Evolutionary conservation across 257 asterid genomes (phyloP), one percentile per base, ranked within the genome.

Genomic region (Leptodermis oblonga): DNA sequence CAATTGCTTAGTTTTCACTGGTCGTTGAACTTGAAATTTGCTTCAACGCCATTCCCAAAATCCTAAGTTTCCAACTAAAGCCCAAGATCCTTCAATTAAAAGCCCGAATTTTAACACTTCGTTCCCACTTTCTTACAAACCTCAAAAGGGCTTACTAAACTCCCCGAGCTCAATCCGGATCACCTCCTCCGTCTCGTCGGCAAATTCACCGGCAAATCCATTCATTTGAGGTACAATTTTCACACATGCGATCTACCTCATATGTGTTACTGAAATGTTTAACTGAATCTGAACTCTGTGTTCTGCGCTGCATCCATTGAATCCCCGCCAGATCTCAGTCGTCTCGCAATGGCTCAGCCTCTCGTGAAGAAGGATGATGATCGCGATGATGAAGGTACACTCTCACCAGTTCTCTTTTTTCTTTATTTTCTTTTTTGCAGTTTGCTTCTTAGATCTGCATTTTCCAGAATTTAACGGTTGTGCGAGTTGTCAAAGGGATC

Each of bases 321-420:
- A 73, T 71, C 70, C 68, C 33, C 25, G 62, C 23, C 80, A 78
- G 90, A 84, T 90, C 93, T 83, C 82, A 43, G 65, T 43, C 60
- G 43, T 65, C 33, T 68, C 43, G 37, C 26, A 69, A 83, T 83
- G 87, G 87, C 87, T 67, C 85, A 83, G 68, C 81, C 87, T 34
- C 59, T 75, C 4, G 76, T 78, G 74, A 83, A 83, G 85, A 83
- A 83, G 74, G 87, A 83, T 41, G 87, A 83, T 62, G 87, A 83
- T 80, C 87, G 85, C 74, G 87, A 83, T 28, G 87, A 83, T 20
- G 87, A 83, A 70, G 45, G 87, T 80, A 73, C 36, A 1, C 22
- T 28, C 53, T 26, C 31, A 11, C 61, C 3, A 26, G 65, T 72
- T 71, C 46, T 37, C 34, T 48, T 46, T 36, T 41, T 62, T 1